Percentiles rank a stretch among this genome's conserved stretches.
Conservation (phyloP, 805 yeast species). For the Yarrowia bubula region DNA sequence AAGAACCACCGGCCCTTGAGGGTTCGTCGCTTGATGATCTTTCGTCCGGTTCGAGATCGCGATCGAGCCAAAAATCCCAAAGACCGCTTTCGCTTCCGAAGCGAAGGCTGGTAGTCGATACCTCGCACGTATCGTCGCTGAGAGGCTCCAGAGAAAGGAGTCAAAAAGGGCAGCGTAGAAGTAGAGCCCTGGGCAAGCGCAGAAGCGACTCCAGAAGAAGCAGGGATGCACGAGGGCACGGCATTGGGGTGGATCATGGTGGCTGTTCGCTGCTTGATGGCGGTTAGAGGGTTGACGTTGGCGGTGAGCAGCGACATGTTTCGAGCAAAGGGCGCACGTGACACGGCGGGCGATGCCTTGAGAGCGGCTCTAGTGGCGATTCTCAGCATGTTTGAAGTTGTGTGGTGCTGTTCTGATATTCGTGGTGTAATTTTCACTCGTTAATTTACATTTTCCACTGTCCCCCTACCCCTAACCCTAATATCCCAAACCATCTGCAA, state of each 20-base stretch:
- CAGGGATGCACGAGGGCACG: slow-evolving; percentile 16
- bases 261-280: slow-evolving; percentile 17
- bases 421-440: neutral
- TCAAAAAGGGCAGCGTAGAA: slow-evolving; percentile 5
- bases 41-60: slow-evolving; percentile 70
- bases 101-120: slow-evolving; percentile 91
- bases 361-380: neutral
- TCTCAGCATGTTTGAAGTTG: neutral
- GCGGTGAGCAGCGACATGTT: neutral
- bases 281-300: slow-evolving; percentile 22
- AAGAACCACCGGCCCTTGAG: slow-evolving; percentile 93
- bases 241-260: slow-evolving; percentile 26
- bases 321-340: neutral
- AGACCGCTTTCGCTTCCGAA: slow-evolving; percentile 83
- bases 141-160: slow-evolving; percentile 20
- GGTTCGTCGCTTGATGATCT: slow-evolving; percentile 70
- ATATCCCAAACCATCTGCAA: neutral
- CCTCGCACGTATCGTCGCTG: slow-evolving; percentile 85
- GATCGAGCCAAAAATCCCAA: slow-evolving; percentile 87
- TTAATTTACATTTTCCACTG: no score
- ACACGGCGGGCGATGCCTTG: neutral
- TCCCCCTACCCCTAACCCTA: neutral
- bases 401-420: neutral
- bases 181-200: slow-evolving; percentile 23
- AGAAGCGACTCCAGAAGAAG: slow-evolving; percentile 15